Conservation (phyloP, 1,139 yeast genomes). For the Blastobotrys raffinosifermentans region DNA sequence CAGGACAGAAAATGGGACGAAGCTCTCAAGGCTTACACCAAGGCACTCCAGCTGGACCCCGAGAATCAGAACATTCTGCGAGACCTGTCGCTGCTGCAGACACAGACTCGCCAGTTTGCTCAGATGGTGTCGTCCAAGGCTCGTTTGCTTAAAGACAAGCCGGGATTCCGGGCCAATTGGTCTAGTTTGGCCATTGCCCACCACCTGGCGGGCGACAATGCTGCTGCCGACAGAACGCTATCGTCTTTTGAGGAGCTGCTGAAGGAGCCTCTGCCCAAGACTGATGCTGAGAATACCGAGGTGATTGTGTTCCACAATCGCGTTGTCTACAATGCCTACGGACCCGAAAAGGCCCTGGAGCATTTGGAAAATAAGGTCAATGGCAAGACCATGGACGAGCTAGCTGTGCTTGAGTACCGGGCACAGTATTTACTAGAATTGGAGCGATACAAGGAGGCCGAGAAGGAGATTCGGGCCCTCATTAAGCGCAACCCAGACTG, state of each 20-base stretch:
- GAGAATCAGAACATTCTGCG: constrained; percentile 73
- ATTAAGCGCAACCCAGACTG: constrained; percentile 86
- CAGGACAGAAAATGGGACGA: constrained; percentile 62
- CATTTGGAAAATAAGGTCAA: constrained; percentile 50
- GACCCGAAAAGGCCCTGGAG: constrained; percentile 56
- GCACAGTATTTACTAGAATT: constrained; percentile 53
- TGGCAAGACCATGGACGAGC: constrained; percentile 54
- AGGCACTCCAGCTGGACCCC: constrained; percentile 76
- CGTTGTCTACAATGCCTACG: constrained; percentile 59
- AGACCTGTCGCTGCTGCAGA: constrained; percentile 74
- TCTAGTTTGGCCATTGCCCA: constrained; percentile 84
- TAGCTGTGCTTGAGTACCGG: constrained; percentile 57
- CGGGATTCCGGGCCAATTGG: constrained; percentile 91
- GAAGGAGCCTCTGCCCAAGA: constrained; percentile 35
- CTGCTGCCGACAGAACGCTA: constrained; percentile 65
- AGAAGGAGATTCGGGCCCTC: constrained; percentile 59
- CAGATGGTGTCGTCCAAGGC: constrained; percentile 59
- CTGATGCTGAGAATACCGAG: constrained; percentile 70
- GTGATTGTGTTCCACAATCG: constrained; percentile 67
- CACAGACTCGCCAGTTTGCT: constrained; percentile 71
- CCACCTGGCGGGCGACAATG: constrained; percentile 62
- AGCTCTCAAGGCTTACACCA: constrained; percentile 73
- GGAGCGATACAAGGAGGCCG: constrained; percentile 52
- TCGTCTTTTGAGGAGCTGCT: constrained; percentile 68
- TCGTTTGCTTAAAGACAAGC: constrained; percentile 62